phyloP scores from a whole-genome alignment of 148 eudicot genomes.

The Hydrangea macrophylla region DNA sequence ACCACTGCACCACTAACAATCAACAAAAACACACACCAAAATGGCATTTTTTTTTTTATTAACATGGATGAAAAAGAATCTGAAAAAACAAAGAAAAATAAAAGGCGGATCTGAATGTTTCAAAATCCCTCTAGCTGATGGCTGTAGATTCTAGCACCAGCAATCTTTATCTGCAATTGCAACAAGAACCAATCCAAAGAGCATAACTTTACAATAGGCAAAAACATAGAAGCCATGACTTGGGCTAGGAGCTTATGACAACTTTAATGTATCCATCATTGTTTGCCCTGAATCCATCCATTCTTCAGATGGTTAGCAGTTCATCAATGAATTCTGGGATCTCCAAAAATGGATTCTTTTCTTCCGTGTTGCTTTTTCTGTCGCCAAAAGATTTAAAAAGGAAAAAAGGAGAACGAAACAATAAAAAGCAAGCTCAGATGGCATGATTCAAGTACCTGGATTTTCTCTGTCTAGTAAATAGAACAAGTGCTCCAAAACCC shows the following conservation, averaged over 20 bases:
- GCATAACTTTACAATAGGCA: neutral
- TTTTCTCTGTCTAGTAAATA: conserved; percentile 65
- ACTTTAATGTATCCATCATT: neutral
- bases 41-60: too few species aligned
- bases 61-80: too few species aligned
- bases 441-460: conserved; percentile 31
- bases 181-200: neutral
- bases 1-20: too few species aligned
- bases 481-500: conserved; percentile 77
- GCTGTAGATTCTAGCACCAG: neutral
- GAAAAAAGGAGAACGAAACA: neutral
- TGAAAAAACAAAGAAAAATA: too few species aligned
- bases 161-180: neutral
- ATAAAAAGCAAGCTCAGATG: neutral
- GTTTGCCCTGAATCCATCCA: neutral
- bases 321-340: neutral
- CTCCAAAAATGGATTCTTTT: neutral
- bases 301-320: neutral
- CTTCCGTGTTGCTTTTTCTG: neutral
- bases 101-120: too few species aligned
- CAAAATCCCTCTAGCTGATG: neutral
- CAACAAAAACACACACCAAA: too few species aligned
- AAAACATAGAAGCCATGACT: neutral
- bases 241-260: neutral
- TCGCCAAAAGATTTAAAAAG: neutral